Base-by-base conservation (phyloP, 148 eudicot genomes). In the Fallopia convolvulus region DNA sequence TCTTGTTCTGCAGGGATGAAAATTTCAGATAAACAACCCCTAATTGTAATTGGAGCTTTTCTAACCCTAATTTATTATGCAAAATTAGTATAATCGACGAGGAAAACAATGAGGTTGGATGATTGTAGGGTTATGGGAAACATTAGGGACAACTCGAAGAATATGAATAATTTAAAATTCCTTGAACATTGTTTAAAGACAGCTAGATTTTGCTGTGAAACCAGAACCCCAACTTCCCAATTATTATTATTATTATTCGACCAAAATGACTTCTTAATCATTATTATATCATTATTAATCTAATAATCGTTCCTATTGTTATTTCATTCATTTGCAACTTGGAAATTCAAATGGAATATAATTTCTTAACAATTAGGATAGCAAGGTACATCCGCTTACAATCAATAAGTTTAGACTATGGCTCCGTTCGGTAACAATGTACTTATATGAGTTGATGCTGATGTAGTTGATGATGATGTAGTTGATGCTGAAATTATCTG, bases 181-280 rank as follows among this genome's bases (percentile, higher is more conserved):
- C 82, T 80, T 78, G 82, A 80, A 75, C 70, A 70, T 68, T 56
- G 79, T 75, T 46, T 32, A 15, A 42, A 77, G 52, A 77, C 83
- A 81, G 79, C 83, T 81, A 60, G 77, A 81, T 77, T 76, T 81
- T 81, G 83, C 74, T 77, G 83, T 81, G 77, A 75, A 79, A 74
- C 70, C 73, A 60, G 32, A 23, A 56, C 12, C 73, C 81, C 76
- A 58, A 56, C 72, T 68, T 61, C 33, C 26, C 33, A 61, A 60
- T 20, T 60, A 61, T 61, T 23, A 6, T n/a, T 42, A 42, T 44
- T 44, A 44, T 44, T 44, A 44, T 44, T 44, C 47, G 9, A 44
- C 47, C n/a, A 52, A 52, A 17, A 14, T 2, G 17, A 52, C 5
- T 17, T 13, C 20, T 50, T 5, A 14, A 52, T 4, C 17, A 52